phyloP scores from a whole-genome alignment of 225 moss, liverwort and hornwort species.

The Marchantia paleacea region DNA sequence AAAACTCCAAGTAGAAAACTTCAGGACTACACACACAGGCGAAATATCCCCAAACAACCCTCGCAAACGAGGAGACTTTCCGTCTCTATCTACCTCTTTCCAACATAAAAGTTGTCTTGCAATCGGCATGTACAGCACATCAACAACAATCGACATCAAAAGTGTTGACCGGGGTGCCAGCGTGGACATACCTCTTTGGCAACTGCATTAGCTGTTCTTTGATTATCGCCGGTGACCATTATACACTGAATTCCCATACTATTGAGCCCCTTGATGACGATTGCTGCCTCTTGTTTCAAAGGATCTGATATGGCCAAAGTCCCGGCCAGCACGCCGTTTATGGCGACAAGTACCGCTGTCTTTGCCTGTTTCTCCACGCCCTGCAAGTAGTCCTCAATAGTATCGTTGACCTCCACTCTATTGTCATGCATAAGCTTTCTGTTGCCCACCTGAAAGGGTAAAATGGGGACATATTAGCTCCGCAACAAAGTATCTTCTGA shows the following conservation, averaged over 20 bases:
- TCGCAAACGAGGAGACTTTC: too few species aligned
- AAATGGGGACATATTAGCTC: background rate
- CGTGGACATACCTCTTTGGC: constrained; percentile 45
- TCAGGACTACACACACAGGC: background rate
- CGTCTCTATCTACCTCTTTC: too few species aligned
- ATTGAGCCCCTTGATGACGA: constrained; percentile 68
- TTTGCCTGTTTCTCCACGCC: constrained; percentile 59
- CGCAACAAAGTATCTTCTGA: background rate
- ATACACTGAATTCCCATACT: constrained; percentile 84
- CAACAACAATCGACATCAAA: too few species aligned
- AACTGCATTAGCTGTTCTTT: constrained; percentile 70
- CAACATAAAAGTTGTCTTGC: too few species aligned
- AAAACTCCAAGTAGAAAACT: background rate
- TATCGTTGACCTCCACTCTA: constrained; percentile 44
- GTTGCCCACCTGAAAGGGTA: constrained; percentile 56
- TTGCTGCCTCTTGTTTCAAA: constrained; percentile 77
- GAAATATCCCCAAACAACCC: background rate
- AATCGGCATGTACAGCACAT: too few species aligned
- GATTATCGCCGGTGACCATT: constrained; percentile 84
- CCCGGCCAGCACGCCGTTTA: constrained; percentile 56
- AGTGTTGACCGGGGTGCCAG: too few species aligned
- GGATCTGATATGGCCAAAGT: constrained; percentile 80
- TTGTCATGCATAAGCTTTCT: constrained; percentile 62
- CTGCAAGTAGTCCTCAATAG: constrained; percentile 57
- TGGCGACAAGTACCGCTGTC: constrained; percentile 69